Conservation (phyloP, 2,329 filamentous ascomycete species). For the Scedosporium minutisporum region DNA sequence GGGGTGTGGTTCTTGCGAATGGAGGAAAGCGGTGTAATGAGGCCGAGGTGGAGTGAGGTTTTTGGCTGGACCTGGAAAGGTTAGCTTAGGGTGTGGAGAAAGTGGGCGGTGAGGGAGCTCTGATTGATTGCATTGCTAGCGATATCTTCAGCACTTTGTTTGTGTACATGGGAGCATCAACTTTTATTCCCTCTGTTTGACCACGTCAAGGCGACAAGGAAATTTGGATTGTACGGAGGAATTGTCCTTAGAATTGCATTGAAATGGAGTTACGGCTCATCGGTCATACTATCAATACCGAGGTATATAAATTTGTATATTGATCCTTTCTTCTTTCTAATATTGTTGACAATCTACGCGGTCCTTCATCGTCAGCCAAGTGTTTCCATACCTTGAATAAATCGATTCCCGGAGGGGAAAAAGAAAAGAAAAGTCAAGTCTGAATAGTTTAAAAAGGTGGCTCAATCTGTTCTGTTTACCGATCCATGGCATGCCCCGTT, state of each 20-base stretch:
- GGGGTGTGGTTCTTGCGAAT: no score
- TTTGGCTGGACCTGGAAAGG: neutral
- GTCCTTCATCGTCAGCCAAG: no score
- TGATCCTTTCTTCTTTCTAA: neutral
- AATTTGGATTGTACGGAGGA: no score
- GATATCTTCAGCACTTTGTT: neutral
- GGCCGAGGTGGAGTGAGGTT: neutral
- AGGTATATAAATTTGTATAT: neutral
- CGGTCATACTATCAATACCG: neutral
- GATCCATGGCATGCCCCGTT: slow-evolving; percentile 22
- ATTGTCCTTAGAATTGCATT: slow-evolving; percentile 19
- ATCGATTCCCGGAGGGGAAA: no score
- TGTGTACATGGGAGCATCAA: neutral
- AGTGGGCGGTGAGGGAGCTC: neutral
- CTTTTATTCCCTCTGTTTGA: neutral
- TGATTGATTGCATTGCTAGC: neutral
- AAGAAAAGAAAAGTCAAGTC: neutral
- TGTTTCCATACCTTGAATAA: no score
- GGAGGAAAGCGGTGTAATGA: neutral
- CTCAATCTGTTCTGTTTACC: neutral
- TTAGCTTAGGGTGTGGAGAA: no score
- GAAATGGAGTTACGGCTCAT: neutral
- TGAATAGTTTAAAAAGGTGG: no score
- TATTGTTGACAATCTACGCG: neutral
- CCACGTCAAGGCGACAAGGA: no score